Evolutionary conservation across 345 rosid genomes (phyloP), one percentile per base, ranked within the genome.

Genomic region (Lepidium aucheri): DNA sequence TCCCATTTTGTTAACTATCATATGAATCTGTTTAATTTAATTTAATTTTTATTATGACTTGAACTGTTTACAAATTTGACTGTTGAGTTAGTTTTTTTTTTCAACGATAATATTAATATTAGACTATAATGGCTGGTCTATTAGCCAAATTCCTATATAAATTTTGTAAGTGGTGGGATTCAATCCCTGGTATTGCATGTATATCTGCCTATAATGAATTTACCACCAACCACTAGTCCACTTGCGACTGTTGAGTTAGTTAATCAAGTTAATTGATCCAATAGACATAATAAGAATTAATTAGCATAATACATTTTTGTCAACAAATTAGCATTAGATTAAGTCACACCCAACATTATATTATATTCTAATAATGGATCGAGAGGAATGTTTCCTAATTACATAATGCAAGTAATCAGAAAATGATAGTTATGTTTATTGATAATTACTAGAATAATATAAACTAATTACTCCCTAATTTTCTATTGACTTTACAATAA

Each of bases 321-420:
- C 42, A 34, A 34, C 28, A 16, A 26, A 36, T 16, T 46, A 41
- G 7, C 46, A 69, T 43, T 34, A 24, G 18, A 40, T 28, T 52
- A 62, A 18, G 5, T 22, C 28, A 51, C 20, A 20, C 44, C 17
- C 14, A 60, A 42, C 60, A 50, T 38, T 38, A 59, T 51, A 14
- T 15, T 18, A 13, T 36, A 45, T 24, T 8, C 13, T 45, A 53
- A 61, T 34, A 36, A 52, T 53, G 22, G 38, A 43, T 53, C 62
- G 53, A 34, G 53, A 43, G 75, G 70, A 71, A 71, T 63, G 59
- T 63, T 63, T 46, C 58, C 65, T 54, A 39, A 49, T 39, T 22
- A 55, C 52, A 47, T 47, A 26, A 49, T 11, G 53, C 57, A 53
- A 24, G 40, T 53, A 9, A 63, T 40, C 60, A 50, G 44, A 50